Base-by-base conservation (phyloP, 495 filamentous ascomycete genomes). In the Cercophora sp. region DNA sequence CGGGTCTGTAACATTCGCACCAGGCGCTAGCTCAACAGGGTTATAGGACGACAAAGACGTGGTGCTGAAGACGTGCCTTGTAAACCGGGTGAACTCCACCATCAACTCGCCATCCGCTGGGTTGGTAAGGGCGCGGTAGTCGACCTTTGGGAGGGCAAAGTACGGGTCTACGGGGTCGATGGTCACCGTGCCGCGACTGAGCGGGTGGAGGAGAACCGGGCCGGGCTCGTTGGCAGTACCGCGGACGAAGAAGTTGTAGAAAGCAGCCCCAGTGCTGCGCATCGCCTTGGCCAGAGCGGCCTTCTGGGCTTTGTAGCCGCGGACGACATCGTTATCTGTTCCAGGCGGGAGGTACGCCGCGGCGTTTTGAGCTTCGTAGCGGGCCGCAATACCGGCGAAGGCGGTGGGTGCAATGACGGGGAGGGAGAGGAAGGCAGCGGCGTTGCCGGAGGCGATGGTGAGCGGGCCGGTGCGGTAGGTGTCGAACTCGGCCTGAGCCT, bases 81-180 rank as follows among this genome's bases (percentile, higher is more conserved):
- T 67, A 43, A 73, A 73, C 13, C 62, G 63, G n/a, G 71, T 55
- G 49, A 73, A 68, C 55, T 69, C 70, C 13, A 70, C 50, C 47
- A 72, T 57, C 25, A 76, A 55, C 19, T 72, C 68, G 4, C 68
- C 22, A 45, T 79, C 75, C 8, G 72, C 56, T 8, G 73, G 72
- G 55, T 79, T 79, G 29, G 58, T 63, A 0, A 79, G 70, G 6
- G 69, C 69, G 19, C 73, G 65, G 41, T 73, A 76, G 62, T 79
- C 74, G 8, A 77, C 65, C 1, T 69, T 35, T 1, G 72, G 73
- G 20, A 59, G 58, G 9, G 66, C 57, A 37, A 67, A 63, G 41
- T 66, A 63, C n/a, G 70, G 72, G 35, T 70, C 63, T 1, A 58
- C 42, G 0, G 54, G 44, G 63, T 76, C 62, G 51, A 79, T 70